These are phyloP conservation scores for Fusarium buharicum DNA, from an alignment of 2,329 filamentous ascomycete genomes.

Conservation along the genomic window DNA sequence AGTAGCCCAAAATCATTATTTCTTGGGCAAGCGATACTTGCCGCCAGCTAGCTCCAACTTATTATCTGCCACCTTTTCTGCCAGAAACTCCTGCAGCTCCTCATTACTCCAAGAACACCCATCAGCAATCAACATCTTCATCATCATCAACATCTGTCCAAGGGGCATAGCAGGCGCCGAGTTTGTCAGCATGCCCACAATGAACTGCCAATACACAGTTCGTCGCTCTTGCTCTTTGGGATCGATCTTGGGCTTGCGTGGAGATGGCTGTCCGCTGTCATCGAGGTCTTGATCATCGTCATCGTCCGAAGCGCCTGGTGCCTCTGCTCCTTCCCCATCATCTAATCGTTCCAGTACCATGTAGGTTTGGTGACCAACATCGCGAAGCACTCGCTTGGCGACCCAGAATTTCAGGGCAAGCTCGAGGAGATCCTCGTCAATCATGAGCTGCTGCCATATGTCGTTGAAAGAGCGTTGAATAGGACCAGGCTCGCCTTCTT, in stretches of 20 bases:
- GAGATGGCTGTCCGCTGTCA: constrained; percentile 51
- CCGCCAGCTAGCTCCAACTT: constrained; percentile 76
- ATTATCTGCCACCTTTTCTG: constrained; percentile 77
- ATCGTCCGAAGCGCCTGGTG: constrained; percentile 48
- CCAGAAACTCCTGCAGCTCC: constrained; percentile 83
- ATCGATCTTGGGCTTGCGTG: constrained; percentile 66
- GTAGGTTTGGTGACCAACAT: constrained; percentile 65
- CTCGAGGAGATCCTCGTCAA: constrained; percentile 77
- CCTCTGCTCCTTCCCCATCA: constrained; percentile 46
- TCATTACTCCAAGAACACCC: constrained; percentile 92
- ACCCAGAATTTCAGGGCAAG: constrained; percentile 78
- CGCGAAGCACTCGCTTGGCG: constrained; percentile 72
- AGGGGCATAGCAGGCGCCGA: constrained; percentile 82
- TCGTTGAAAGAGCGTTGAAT: constrained; percentile 61
- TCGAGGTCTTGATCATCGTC: constrained; percentile 32
- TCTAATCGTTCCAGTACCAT: constrained; percentile 74
- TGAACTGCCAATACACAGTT: constrained; percentile 87
- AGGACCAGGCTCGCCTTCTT: constrained; percentile 50
- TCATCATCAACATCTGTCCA: constrained; percentile 88
- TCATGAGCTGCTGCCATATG: constrained; percentile 69
- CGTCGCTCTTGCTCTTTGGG: constrained; percentile 71
- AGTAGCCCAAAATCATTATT: constrained; percentile 50
- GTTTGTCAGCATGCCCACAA: constrained; percentile 95
- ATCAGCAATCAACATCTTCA: constrained; percentile 89
- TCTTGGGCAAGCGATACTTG: constrained; percentile 74